Base-by-base conservation (phyloP, 2,329 filamentous ascomycete species). In the Amylocarpus encephaloides region DNA sequence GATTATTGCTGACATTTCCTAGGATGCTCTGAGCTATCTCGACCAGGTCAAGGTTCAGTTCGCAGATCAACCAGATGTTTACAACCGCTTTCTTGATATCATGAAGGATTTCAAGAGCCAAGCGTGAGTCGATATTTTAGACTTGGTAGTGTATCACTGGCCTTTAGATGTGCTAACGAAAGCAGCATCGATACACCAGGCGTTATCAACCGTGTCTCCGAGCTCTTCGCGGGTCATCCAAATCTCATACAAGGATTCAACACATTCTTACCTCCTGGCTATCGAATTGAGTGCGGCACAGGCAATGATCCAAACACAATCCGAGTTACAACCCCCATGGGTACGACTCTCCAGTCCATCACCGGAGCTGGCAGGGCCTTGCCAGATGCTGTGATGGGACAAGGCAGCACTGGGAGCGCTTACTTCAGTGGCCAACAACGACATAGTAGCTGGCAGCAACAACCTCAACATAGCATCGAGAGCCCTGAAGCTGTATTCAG, bases 21-120 rank as follows among this genome's bases (percentile, higher is more conserved):
- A 82, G 77, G 84, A 88, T 70, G 93, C 93, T 30, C 77, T 98
- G 40, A 96, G 90, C 63, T 98, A 98, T 65, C 80, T 98, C 19
- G 93, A 98, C 65, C 93, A 97, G 69, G 93, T 98, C 57, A 98
- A 98, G 70, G 91, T 97, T 26, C 91, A 95, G 64, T 98, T 98
- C 61, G 87, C 90, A 53, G 92, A 97, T 56, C 90, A 96, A 59
- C 91, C 93, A 3, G 92, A 97, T 68, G 93, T 98, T 0, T 98
- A 98, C 64, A 97, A 97, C 64, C 79, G 88, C 34, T 97, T 98
- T 62, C 73, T 98, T 41, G 93, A 98, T 62, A 98, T 98, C 43
- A 98, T 98, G 93, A 98, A 98, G 66, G 93, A 98, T 62, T 98
- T 98, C 68, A 98, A 98, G 71, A 95, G 90, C 62, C 92, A 95